Percentiles rank a stretch among this genome's conserved stretches.
Conservation (phyloP, 768 basidiomycete species). For the Lanmaoa pseudosensibilis region DNA sequence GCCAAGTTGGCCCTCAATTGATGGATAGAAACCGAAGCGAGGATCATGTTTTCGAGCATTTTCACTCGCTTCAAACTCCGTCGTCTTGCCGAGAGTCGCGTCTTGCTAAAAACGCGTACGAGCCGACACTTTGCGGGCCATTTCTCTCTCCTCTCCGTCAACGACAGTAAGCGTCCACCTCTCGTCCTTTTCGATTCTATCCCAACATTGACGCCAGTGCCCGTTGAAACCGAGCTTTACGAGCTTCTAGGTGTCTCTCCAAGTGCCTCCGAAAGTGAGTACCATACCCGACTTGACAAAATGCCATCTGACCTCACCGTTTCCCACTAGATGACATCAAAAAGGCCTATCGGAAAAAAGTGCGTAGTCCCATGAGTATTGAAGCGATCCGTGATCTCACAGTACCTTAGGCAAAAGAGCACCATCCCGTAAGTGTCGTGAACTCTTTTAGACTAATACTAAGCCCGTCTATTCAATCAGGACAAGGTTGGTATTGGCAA, state of each 20-base stretch:
- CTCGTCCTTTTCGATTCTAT: not conserved
- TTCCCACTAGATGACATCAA: slow-evolving; percentile 73
- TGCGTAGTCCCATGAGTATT: slow-evolving; percentile 33
- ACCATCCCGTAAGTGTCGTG: slow-evolving; percentile 70
- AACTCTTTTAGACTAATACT: not conserved
- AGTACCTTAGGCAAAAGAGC: slow-evolving; percentile 71
- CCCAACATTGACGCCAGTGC: slow-evolving; percentile 45
- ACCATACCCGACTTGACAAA: not conserved
- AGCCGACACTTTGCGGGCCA: not conserved
- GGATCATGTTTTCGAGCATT: not conserved
- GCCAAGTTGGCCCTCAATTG: not conserved
- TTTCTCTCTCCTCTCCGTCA: slow-evolving; percentile 7
- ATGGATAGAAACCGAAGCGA: not conserved
- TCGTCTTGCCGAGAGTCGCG: slow-evolving; percentile 30
- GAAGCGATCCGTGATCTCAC: slow-evolving; percentile 12
- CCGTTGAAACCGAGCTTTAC: slow-evolving; percentile 79
- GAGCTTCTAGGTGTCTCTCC: slow-evolving; percentile 77
- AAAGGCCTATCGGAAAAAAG: slow-evolving; percentile 93
- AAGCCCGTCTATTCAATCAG: slow-evolving; percentile 36
- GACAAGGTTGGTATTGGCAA: slow-evolving; percentile 55
- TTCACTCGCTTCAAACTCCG: slow-evolving; percentile 33
- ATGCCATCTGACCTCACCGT: slow-evolving; percentile 6
- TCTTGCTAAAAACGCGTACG: slow-evolving; percentile 29
- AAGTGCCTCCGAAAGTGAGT: slow-evolving; percentile 68
- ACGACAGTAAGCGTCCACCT: slow-evolving; percentile 29